phyloP scores from a whole-genome alignment of 495 filamentous ascomycete genomes.

The Glarea lozoyensis region DNA sequence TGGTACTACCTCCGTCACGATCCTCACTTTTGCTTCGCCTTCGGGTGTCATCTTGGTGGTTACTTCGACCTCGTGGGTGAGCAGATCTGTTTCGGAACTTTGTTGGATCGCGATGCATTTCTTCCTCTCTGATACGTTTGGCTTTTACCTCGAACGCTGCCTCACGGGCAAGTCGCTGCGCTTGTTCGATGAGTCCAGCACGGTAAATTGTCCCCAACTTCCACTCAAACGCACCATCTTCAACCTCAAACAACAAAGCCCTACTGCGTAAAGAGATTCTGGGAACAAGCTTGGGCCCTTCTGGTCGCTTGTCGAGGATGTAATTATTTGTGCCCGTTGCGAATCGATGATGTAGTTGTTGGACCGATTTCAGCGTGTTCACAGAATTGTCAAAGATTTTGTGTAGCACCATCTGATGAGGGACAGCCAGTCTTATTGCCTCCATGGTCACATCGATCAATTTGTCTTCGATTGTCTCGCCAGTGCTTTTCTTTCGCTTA shows the following conservation, averaged over 20 bases:
- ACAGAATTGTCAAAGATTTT: slow-evolving; percentile 86
- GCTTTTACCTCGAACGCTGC: slow-evolving; percentile 83
- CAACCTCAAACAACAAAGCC: slow-evolving; percentile 78
- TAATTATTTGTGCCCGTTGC: slow-evolving; percentile 80
- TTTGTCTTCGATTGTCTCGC: slow-evolving; percentile 57
- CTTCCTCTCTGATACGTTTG: slow-evolving; percentile 66
- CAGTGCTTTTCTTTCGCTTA: slow-evolving; percentile 53
- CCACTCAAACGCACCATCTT: slow-evolving; percentile 97
- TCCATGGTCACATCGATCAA: slow-evolving; percentile 79
- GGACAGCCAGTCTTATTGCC: slow-evolving; percentile 79
- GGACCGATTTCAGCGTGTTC: slow-evolving; percentile 76
- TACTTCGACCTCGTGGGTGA: slow-evolving; percentile 32
- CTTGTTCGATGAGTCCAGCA: slow-evolving; percentile 76
- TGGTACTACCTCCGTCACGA: too few species aligned
- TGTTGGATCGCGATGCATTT: slow-evolving; percentile 41
- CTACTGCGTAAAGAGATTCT: slow-evolving; percentile 74
- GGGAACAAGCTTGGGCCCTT: slow-evolving; percentile 77
- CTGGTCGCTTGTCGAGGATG: slow-evolving; percentile 69
- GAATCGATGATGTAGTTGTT: slow-evolving; percentile 88
- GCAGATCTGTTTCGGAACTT: slow-evolving; percentile 40
- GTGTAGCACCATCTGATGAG: slow-evolving; percentile 89
- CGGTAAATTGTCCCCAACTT: slow-evolving; percentile 90
- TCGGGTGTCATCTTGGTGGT: slow-evolving; percentile 23
- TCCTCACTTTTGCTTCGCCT: slow-evolving; percentile 43
- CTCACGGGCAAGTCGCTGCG: slow-evolving; percentile 79